These are phyloP conservation scores for Wallemia mellicola DNA, from an alignment of 1,284 basidiomycete species.

Conservation along the genomic window DNA sequence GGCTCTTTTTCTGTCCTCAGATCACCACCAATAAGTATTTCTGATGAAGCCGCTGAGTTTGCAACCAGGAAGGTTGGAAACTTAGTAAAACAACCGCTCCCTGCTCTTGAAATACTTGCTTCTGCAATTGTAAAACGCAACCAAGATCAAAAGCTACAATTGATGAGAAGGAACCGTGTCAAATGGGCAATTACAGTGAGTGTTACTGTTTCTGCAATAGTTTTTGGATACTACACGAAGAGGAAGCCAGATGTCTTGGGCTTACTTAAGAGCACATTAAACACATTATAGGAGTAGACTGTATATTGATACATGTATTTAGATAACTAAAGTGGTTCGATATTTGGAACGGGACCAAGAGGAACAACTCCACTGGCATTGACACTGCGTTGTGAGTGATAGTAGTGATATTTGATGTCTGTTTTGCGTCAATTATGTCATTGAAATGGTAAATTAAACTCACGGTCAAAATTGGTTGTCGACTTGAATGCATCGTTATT, in stretches of 20 bases:
- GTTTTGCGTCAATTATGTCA: too few relatives aligned
- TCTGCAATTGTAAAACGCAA: too few relatives aligned
- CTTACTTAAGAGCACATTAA: too few relatives aligned
- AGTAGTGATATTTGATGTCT: constrained; percentile 68
- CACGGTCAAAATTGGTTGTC: constrained; percentile 52
- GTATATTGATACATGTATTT: too few relatives aligned
- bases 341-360: constrained; percentile 34
- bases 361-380: constrained; percentile 46
- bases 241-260: too few relatives aligned
- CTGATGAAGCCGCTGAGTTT: background rate
- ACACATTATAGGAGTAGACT: too few relatives aligned
- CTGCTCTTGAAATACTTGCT: background rate
- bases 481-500: constrained; percentile 59
- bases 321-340: constrained; percentile 35
- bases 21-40: background rate
- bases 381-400: constrained; percentile 31
- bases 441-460: too few relatives aligned
- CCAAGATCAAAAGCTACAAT: too few relatives aligned
- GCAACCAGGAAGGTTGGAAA: background rate
- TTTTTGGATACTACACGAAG: too few relatives aligned
- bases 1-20: background rate
- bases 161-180: too few relatives aligned
- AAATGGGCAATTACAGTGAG: too few relatives aligned
- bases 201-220: too few relatives aligned
- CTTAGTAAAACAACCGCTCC: background rate